A percentile compares a stretch with the other conserved stretches of the same genome.
Evolutionary conservation across 192 early-diverging fungal genomes (phyloP).

Genomic region (Thoreauomyces humboldtii): DNA sequence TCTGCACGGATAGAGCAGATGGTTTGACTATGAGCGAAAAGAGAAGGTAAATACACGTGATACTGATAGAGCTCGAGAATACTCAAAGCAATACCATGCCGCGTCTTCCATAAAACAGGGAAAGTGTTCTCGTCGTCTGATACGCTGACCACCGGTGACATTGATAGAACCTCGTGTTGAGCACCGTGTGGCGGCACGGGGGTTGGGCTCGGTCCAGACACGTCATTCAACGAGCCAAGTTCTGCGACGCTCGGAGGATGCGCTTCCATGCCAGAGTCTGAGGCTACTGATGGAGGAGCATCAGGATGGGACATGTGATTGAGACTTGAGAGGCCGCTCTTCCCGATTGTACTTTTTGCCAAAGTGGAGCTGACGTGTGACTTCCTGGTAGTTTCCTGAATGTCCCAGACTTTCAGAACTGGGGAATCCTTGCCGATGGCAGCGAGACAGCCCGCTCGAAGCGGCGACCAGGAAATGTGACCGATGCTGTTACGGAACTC

Average conservation of each 20-base stretch:
- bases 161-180: too few relatives aligned
- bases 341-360: not conserved
- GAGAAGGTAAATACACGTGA: too few relatives aligned
- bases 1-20: not conserved
- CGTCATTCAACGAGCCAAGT: too few relatives aligned
- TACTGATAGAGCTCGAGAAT: too few relatives aligned
- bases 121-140: conserved; percentile 7
- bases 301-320: too few relatives aligned
- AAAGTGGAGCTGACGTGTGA: not conserved
- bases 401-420: conserved; percentile 61
- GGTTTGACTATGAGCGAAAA: conserved; percentile 10
- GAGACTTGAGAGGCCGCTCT: not conserved
- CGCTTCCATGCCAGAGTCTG: too few relatives aligned
- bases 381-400: conserved; percentile 46
- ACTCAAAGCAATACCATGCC: conserved; percentile 20
- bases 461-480: conserved; percentile 59
- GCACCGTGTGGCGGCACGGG: too few relatives aligned
- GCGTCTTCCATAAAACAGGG: conserved; percentile 25
- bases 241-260: too few relatives aligned
- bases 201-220: too few relatives aligned
- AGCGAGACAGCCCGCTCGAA: conserved; percentile 59
- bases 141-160: too few relatives aligned
- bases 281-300: too few relatives aligned
- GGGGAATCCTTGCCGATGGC: conserved; percentile 52
- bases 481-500: conserved; percentile 41